A percentile compares a stretch with the other conserved stretches of the same genome.
Conservation (phyloP, 192 early-diverging fungal genomes). For the Rhizoclosmatium sp. region DNA sequence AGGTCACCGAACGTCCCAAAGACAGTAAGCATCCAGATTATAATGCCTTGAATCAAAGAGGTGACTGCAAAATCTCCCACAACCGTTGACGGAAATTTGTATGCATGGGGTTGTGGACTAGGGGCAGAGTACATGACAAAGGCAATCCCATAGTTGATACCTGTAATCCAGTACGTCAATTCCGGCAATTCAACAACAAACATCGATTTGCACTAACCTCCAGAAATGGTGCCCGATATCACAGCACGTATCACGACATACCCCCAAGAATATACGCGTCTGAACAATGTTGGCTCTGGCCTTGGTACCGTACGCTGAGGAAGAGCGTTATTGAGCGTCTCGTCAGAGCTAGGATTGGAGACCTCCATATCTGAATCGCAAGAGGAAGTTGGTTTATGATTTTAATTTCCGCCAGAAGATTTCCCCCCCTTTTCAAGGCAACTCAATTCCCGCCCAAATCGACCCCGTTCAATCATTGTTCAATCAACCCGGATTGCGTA, state of each 20-base stretch:
- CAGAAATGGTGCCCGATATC: neutral
- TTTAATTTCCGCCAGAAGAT: no score
- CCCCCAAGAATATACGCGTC: neutral
- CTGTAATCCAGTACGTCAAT: neutral
- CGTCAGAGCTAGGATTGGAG: no score
- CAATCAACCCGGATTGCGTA: no score
- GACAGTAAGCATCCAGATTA: slow-evolving; percentile 1
- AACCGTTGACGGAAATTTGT: neutral
- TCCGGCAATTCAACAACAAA: neutral
- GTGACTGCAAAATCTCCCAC: neutral
- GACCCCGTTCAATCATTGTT: no score
- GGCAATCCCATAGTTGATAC: slow-evolving; percentile 9
- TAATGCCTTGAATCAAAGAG: neutral
- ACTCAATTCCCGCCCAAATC: no score
- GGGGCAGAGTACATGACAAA: neutral
- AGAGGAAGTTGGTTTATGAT: neutral
- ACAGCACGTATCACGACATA: neutral
- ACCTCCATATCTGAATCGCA: neutral
- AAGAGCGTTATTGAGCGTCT: no score
- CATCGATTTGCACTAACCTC: neutral
- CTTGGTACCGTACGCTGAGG: neutral
- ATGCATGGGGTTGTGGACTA: neutral
- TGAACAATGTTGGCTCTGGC: neutral
- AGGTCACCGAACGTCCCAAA: neutral
- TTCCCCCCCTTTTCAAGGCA: no score